Evolutionary conservation across 1,284 basidiomycete species (phyloP).

Genomic region (Moniliella sp.): DNA sequence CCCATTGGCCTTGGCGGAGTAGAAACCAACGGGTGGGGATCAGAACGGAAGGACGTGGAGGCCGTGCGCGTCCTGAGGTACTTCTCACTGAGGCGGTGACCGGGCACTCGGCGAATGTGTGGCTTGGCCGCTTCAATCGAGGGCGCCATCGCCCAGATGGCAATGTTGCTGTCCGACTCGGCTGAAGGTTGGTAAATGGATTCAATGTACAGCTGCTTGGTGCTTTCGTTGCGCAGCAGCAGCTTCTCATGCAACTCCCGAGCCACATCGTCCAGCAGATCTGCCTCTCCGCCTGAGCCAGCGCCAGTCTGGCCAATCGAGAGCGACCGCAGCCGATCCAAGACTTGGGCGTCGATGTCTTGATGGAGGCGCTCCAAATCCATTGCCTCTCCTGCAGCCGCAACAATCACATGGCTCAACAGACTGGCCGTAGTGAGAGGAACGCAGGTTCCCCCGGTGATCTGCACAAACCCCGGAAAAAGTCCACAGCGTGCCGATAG

Average conservation of each 20-base stretch:
- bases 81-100: conserved; percentile 17
- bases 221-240: conserved; percentile 75
- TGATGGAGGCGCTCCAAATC: conserved; percentile 84
- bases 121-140: conserved; percentile 47
- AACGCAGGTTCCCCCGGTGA: conserved; percentile 57
- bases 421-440: conserved; percentile 86
- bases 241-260: conserved; percentile 74
- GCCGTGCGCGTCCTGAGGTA: conserved; percentile 17
- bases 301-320: conserved; percentile 15
- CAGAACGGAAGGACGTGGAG: conserved; percentile 9
- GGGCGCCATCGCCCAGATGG: conserved; percentile 57
- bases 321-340: conserved; percentile 65
- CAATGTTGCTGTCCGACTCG: conserved; percentile 71
- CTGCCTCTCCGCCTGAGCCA: not conserved
- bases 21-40: not conserved
- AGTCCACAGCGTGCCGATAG: conserved; percentile 49
- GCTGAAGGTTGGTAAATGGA: conserved; percentile 53
- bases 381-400: conserved; percentile 85
- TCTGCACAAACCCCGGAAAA: conserved; percentile 44
- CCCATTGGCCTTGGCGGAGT: not conserved
- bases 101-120: not conserved
- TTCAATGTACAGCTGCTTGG: conserved; percentile 84
- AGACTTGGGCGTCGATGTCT: conserved; percentile 79
- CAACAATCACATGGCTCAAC: conserved; percentile 88
- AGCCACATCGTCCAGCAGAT: conserved; percentile 71